phyloP scores from a whole-genome alignment of 768 basidiomycete genomes.

The Pleurotus platypus region DNA sequence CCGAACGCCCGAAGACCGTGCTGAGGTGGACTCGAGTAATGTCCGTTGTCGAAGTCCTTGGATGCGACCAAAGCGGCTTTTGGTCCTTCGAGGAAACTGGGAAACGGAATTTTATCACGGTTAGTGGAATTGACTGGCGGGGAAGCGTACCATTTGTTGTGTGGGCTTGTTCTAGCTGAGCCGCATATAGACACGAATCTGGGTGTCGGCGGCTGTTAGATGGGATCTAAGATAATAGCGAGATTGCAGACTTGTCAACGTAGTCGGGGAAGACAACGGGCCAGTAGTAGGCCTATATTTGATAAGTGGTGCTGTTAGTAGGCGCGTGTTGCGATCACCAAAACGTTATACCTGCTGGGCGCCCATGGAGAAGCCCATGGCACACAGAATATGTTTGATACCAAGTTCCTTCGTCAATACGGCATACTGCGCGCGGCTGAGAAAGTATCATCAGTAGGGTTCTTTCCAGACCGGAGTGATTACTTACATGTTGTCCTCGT shows the following conservation, averaged over 20 bases:
- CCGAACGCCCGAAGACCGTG: conserved; percentile 53
- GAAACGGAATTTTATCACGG: not conserved
- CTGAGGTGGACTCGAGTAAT: conserved; percentile 44
- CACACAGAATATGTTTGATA: conserved; percentile 40
- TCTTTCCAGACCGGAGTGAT: not conserved
- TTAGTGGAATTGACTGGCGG: not conserved
- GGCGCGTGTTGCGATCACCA: not conserved
- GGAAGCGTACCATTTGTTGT: conserved; percentile 46
- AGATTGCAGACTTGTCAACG: conserved; percentile 37
- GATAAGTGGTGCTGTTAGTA: not conserved
- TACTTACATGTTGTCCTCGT: conserved; percentile 54
- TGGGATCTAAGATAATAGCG: not conserved
- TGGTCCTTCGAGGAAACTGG: conserved; percentile 57
- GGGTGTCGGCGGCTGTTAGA: not conserved
- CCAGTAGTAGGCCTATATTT: conserved; percentile 50
- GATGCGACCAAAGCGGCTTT: conserved; percentile 52
- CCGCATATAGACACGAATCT: conserved; percentile 52
- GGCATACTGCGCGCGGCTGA: conserved; percentile 50
- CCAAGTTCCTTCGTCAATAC: conserved; percentile 47
- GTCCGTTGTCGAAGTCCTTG: conserved; percentile 51
- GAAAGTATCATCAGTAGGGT: not conserved
- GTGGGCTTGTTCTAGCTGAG: conserved; percentile 51
- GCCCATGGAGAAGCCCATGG: conserved; percentile 60
- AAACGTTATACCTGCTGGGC: conserved; percentile 37
- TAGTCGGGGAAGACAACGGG: conserved; percentile 52